Conservation (phyloP, 345 rosid genomes). For the Pelargonium nanum region DNA sequence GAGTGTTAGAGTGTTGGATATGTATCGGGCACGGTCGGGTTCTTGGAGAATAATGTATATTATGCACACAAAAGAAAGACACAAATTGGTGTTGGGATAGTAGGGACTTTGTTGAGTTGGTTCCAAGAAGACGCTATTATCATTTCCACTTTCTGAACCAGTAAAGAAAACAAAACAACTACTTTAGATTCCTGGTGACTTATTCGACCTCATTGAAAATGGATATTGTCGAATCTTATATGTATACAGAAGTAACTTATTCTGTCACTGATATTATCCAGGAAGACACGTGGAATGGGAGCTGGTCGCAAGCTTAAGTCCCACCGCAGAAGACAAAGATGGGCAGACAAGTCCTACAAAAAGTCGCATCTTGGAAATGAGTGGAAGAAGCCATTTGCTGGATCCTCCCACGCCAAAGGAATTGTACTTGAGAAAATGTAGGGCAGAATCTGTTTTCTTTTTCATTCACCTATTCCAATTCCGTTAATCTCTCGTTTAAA, state of each 20-base stretch:
- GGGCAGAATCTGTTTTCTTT: background rate
- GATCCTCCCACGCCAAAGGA: constrained; percentile 64
- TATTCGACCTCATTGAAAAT: too few relatives aligned
- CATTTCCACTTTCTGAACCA: too few relatives aligned
- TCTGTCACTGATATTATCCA: constrained; percentile 1
- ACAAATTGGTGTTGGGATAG: too few relatives aligned
- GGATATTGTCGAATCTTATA: background rate
- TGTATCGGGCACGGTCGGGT: too few relatives aligned
- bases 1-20: too few relatives aligned
- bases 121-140: too few relatives aligned
- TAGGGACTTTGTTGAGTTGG: too few relatives aligned
- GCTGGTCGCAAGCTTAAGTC: constrained; percentile 39
- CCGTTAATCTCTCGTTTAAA: background rate
- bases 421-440: constrained; percentile 62
- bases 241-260: background rate
- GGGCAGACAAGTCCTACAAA: constrained; percentile 41
- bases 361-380: constrained; percentile 38
- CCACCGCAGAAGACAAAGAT: constrained; percentile 32
- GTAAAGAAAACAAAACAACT: too few relatives aligned
- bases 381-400: constrained; percentile 51
- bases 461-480: background rate
- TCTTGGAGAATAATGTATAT: too few relatives aligned
- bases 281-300: constrained; percentile 61
- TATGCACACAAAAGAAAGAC: too few relatives aligned
- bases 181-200: too few relatives aligned